Conservation (phyloP, 1,284 basidiomycete genomes). For the Inonotus hispidus region DNA sequence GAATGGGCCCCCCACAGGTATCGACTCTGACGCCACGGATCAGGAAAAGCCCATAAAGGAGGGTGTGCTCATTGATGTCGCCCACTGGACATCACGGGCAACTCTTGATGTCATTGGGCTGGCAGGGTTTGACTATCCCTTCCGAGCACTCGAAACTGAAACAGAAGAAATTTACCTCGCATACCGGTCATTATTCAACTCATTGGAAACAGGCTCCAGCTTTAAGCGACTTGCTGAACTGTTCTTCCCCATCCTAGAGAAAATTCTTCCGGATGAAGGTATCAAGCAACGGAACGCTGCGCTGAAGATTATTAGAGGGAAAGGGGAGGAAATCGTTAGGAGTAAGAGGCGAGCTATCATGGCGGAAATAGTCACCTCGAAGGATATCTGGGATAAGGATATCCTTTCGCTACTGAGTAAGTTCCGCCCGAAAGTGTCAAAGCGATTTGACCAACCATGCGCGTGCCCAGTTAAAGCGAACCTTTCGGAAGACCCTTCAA, state of each 20-base stretch:
- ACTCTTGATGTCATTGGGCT: constrained; percentile 50
- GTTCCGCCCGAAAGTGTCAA: constrained; percentile 14
- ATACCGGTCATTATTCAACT: constrained; percentile 43
- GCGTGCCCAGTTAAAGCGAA: constrained; percentile 40
- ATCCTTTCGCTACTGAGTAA: constrained; percentile 42
- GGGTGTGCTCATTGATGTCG: constrained; percentile 34
- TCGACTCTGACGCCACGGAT: neutral
- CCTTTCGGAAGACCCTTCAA: constrained; percentile 35
- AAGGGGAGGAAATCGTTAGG: constrained; percentile 37
- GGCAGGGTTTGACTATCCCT: constrained; percentile 44
- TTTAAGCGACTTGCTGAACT: constrained; percentile 36
- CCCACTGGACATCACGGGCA: constrained; percentile 44
- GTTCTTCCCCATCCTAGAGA: constrained; percentile 40
- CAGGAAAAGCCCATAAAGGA: constrained; percentile 1
- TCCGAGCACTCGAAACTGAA: constrained; percentile 42
- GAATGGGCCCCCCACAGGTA: neutral
- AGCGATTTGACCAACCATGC: neutral
- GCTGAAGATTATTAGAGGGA: constrained; percentile 33
- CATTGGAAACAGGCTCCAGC: constrained; percentile 37
- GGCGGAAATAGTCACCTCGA: constrained; percentile 28
- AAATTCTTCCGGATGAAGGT: constrained; percentile 38
- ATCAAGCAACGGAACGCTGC: constrained; percentile 34
- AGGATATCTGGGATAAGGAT: constrained; percentile 35
- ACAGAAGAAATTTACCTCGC: constrained; percentile 43
- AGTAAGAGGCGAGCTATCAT: constrained; percentile 34